Evolutionary conservation across 257 asterid genomes (phyloP), one percentile per base, ranked within the genome.

Genomic region (Solanum megistacrolobum): DNA sequence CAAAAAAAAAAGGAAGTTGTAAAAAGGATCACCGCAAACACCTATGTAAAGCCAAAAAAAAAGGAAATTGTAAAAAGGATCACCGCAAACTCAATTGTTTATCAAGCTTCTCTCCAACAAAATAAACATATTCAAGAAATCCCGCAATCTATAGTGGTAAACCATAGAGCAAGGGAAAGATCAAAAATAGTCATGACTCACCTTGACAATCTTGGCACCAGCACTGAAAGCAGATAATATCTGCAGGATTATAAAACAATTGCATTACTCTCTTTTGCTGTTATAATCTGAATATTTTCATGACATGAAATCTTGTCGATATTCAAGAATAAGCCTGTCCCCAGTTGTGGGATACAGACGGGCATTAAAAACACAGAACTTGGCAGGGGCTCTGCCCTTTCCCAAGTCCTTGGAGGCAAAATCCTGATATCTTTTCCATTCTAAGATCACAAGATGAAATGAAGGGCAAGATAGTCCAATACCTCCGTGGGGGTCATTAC

Each of bases 401-500:
- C 85, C 7, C 85, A 81, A 9, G 85, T 85, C 81, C 20, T 85
- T 25, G 87, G 66, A 27, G 31, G 27, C 5, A 85, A 85, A 66
- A 85, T 41, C 27, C 20, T 29, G 87, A 39, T 39, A 38, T 43
- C 60, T 21, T 62, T 36, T 85, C 2, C 21, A 14, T 18, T 71
- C 62, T 27, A 43, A 5, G 81, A 1, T 27, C 5, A 85, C 58
- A 46, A 68, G 62, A 85, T 20, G 87, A 85, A 58, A 85, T 62
- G 82, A 85, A 85, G 32, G 1, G 29, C 38, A 41, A 41, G 79
- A 16, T 85, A 10, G 46, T 65, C 75, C 87, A 29, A 2, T 88
- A 94, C 98, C 96, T 96, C 98, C 13, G 98, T 94, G 31, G 98
- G 98, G 55, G 98, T 96, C 96, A 93, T 93, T 58, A 91, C 98